Base-by-base conservation (phyloP, 2,329 filamentous ascomycete genomes). In the Pseudogymnoascus sp. region DNA sequence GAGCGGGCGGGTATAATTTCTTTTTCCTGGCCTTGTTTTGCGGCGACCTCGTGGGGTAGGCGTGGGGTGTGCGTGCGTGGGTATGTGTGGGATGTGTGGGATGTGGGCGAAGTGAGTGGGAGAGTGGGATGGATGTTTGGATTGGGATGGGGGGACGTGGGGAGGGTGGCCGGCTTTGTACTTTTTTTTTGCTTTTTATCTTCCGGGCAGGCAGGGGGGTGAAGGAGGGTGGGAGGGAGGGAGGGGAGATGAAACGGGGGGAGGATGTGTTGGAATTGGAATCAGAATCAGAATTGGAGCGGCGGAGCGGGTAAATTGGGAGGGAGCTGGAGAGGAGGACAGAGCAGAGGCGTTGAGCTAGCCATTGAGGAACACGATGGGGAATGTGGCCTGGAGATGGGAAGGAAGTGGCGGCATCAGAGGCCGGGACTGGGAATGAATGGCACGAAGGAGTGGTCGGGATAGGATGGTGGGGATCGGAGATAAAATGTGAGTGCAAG, bases 1-100 rank as follows among this genome's bases (percentile, higher is more conserved):
- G 47, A 53, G 44, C 44, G 47, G 24, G 47, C 47, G 47, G 47
- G 47, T 53, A 53, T 53, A 53, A 53, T 53, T 53, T 53, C 47
- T 53, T 53, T 53, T 53, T 53, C 47, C 47, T 31, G 47, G 47
- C 24, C 47, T 53, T 53, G 47, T 53, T 53, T 31, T 53, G 47
- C 47, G 47, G 47, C 24, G 24, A 53, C 47, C 47, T 53, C 47
- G 47, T 53, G 47, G 47, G 47, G 47, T 53, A 2, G 47, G 47
- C 47, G 47, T 53, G 47, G 47, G 47, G 47, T 53, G 24, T 47
- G 42, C 21, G 47, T 31, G 47, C 6, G 40, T 44, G 37, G n/a
- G n/a, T n/a, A n/a, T n/a, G n/a, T n/a, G n/a, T n/a, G n/a, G n/a
- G n/a, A n/a, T n/a, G n/a, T n/a, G n/a, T n/a, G 50, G 56, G 56